These are phyloP conservation scores for Magnaporthiopsis incrustans DNA, from an alignment of 2,329 filamentous ascomycete genomes.

Conservation along the genomic window DNA sequence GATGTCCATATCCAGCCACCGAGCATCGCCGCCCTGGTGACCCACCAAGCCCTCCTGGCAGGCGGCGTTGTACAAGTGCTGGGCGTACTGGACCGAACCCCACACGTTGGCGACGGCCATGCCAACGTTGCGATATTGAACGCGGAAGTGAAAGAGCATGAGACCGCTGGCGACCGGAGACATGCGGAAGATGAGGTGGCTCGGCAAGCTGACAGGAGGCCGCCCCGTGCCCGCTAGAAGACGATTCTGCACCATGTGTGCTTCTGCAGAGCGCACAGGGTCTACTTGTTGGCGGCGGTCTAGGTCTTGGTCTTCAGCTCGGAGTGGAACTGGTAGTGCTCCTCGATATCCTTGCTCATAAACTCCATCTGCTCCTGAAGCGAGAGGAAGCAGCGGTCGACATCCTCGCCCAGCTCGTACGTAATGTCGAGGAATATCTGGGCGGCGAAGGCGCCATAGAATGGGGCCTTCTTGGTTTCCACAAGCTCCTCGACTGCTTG, in stretches of 20 bases:
- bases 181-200: slow-evolving; percentile 2
- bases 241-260: slow-evolving; percentile 6
- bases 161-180: slow-evolving; percentile 22
- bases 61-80: slow-evolving; percentile 35
- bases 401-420: slow-evolving; percentile 19
- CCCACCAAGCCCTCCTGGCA: slow-evolving; percentile 19
- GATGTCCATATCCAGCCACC: slow-evolving; percentile 33
- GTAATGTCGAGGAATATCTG: slow-evolving; percentile 35
- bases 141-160: slow-evolving; percentile 26
- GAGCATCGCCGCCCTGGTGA: not conserved
- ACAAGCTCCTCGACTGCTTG: slow-evolving; percentile 25
- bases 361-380: slow-evolving; percentile 11
- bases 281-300: slow-evolving; percentile 21
- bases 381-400: slow-evolving; percentile 8
- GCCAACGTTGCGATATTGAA: slow-evolving; percentile 22
- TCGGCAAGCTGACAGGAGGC: not conserved
- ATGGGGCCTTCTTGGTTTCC: slow-evolving; percentile 21
- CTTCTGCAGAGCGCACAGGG: slow-evolving; percentile 13
- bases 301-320: slow-evolving; percentile 21
- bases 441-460: slow-evolving; percentile 30
- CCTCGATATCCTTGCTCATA: slow-evolving; percentile 18
- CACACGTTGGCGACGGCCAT: slow-evolving; percentile 27
- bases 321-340: slow-evolving; percentile 23
- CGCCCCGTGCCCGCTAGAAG: not conserved
- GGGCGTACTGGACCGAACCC: slow-evolving; percentile 27